phyloP scores from a whole-genome alignment of 2,329 filamentous ascomycete species.

The Podosphaera leucotricha region DNA sequence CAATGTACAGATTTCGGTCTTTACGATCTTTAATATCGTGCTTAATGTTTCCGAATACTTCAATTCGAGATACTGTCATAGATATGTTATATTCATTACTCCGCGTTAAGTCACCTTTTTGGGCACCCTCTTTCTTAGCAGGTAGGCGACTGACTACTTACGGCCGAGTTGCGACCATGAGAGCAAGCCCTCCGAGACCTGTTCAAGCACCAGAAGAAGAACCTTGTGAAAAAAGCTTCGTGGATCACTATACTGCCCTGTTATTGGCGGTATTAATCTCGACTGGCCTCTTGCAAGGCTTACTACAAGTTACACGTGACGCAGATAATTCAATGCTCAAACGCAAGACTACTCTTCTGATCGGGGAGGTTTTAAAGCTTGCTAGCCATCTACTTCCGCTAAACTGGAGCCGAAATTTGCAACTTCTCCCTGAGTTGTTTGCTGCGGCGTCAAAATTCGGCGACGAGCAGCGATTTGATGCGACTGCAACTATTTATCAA shows the following conservation, averaged over 20 bases:
- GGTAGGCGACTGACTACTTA: conserved; percentile 86
- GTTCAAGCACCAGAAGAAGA: conserved; percentile 36
- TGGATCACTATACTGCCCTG: conserved; percentile 83
- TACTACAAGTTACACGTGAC: conserved; percentile 42
- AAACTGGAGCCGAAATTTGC: conserved; percentile 60
- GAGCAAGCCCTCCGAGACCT: conserved; percentile 27
- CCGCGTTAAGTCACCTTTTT: conserved; percentile 77
- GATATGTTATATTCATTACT: conserved; percentile 63
- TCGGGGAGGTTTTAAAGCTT: conserved; percentile 79
- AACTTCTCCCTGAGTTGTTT: conserved; percentile 72
- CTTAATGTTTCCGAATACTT: conserved; percentile 31
- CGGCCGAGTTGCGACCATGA: conserved; percentile 73
- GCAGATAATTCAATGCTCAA: conserved; percentile 47
- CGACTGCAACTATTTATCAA: conserved; percentile 83
- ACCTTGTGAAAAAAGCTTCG: conserved; percentile 55
- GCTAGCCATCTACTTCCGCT: conserved; percentile 66
- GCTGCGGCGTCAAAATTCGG: conserved; percentile 49
- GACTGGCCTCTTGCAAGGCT: conserved; percentile 42
- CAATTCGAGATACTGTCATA: conserved; percentile 51
- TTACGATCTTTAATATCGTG: conserved; percentile 55
- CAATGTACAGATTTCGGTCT: conserved; percentile 69
- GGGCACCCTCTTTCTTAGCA: conserved; percentile 88
- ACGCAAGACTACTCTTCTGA: conserved; percentile 70
- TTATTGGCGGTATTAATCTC: conserved; percentile 68
- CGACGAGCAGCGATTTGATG: conserved; percentile 49